Base-by-base conservation (phyloP, 2,329 filamentous ascomycete species). In the Sporothrix luriei region DNA sequence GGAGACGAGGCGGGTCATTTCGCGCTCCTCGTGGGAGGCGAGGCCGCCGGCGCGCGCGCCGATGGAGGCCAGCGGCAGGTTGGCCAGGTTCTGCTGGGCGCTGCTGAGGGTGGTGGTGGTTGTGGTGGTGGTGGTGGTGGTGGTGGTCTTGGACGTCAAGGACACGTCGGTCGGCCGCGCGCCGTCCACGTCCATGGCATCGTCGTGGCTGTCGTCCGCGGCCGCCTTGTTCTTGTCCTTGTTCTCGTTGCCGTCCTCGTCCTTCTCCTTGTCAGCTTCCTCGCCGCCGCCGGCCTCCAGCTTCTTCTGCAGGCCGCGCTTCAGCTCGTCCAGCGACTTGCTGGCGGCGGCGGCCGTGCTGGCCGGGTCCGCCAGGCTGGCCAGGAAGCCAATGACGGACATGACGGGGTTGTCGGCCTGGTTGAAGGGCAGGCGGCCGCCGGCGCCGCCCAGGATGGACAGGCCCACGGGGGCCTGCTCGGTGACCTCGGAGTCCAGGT, bases 361-460 rank as follows among this genome's bases (percentile, higher is more conserved):
- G 59, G 89, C 90, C 1, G 95, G 94, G 74, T 97, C 94, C 1
- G 94, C 92, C 71, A 99, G 87, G 73, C 93, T 92, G 64, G 94
- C 94, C 13, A 99, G 84, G 83, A 97, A 99, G 68, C 92, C 91
- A 74, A 99, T 92, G 2, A 98, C 95, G 24, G 94, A 97, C 87
- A 99, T 90, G 73, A 99, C 92, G 0, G 96, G 94, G 79, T 98
- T 99, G 76, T 99, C 95, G 16, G 91, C 90, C 77, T 97, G 92
- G 78, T 88, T 94, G 79, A 98, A 95, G 0, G 95, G 95, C 59
- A 97, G 85, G 72, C 93, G 89, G 10, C 94, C 94, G 71, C 90
- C 87, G 66, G 92, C 86, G 69, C 88, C 86, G 46, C 91, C 90
- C 48, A 95, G 83, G 83, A 91, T 83, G 69, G 87, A 83, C 69